These are phyloP conservation scores for Gnetum montanum DNA, from an alignment of 75 land plant genomes.

Conservation along the genomic window DNA sequence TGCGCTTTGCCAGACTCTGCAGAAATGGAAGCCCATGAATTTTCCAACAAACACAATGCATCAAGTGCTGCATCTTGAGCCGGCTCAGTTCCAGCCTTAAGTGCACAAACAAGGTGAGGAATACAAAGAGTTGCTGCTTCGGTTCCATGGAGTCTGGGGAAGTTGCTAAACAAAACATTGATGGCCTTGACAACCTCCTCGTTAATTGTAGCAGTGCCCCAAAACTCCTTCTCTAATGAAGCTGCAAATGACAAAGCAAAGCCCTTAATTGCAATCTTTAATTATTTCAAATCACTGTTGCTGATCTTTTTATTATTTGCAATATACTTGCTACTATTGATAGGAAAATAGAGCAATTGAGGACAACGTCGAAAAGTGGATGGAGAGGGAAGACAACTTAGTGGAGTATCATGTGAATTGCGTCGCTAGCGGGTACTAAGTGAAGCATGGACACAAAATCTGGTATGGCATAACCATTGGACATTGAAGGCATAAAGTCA, in stretches of 20 bases:
- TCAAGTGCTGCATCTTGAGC: slow-evolving; percentile 86
- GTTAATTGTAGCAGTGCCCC: slow-evolving; percentile 68
- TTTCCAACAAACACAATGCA: slow-evolving; percentile 50
- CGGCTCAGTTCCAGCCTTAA: slow-evolving; percentile 66
- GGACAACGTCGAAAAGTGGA: too few relatives aligned
- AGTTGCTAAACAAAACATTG: slow-evolving; percentile 61
- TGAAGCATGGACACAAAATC: too few relatives aligned
- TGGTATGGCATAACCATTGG: too few relatives aligned
- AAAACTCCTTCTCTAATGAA: slow-evolving; percentile 80
- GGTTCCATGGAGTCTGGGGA: slow-evolving; percentile 57
- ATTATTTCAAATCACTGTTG: too few relatives aligned
- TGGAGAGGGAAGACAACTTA: too few relatives aligned
- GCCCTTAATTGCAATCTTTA: not conserved
- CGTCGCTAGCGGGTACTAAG: too few relatives aligned
- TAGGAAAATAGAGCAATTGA: too few relatives aligned
- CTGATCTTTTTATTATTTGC: too few relatives aligned
- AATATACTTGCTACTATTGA: too few relatives aligned
- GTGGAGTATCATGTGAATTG: too few relatives aligned
- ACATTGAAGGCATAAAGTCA: too few relatives aligned
- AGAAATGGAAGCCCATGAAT: slow-evolving; percentile 71
- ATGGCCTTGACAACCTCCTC: slow-evolving; percentile 74
- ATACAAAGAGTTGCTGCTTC: slow-evolving; percentile 88
- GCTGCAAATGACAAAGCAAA: too few relatives aligned
- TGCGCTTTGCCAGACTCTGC: slow-evolving; percentile 80
- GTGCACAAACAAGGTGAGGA: slow-evolving; percentile 75